Evolutionary conservation across 2,329 filamentous ascomycete genomes (phyloP).

Genomic region (Xylaria hypoxylon): DNA sequence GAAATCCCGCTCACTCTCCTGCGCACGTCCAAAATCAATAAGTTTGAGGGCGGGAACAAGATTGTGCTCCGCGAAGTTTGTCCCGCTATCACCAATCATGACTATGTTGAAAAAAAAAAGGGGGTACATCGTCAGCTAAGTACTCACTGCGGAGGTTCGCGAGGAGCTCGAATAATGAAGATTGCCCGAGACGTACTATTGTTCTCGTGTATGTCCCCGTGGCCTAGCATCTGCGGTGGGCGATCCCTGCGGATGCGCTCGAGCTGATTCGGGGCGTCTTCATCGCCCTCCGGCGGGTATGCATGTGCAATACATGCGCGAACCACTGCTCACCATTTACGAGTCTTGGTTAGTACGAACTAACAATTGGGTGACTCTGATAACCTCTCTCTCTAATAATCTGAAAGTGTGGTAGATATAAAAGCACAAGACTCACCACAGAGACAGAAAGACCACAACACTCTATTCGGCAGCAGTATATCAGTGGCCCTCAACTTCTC

Average conservation of each 20-base stretch:
- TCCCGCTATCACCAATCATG: conserved; percentile 6
- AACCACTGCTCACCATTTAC: not conserved
- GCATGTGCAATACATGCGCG: conserved; percentile 3
- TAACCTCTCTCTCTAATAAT: not conserved
- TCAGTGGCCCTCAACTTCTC: not conserved
- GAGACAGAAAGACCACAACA: not conserved
- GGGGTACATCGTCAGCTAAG: not conserved
- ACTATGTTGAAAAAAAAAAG: not conserved
- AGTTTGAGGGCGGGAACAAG: conserved; percentile 4
- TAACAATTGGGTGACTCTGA: not conserved
- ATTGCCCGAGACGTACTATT: not conserved
- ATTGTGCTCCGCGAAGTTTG: not conserved
- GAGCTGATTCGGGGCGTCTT: not conserved
- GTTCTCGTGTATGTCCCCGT: not conserved
- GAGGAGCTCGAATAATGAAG: not conserved
- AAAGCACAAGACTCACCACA: not conserved
- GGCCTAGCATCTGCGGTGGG: not conserved
- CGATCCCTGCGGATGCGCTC: not conserved
- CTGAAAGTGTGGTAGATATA: not conserved
- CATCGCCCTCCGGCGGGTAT: not conserved
- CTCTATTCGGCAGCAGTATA: conserved; percentile 4
- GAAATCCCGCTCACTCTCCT: not conserved
- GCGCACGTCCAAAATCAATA: not conserved
- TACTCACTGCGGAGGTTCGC: not conserved
- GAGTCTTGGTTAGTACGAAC: not conserved